Conservation (phyloP, 129 eudicot species). For the Helianthus tuberosus region DNA sequence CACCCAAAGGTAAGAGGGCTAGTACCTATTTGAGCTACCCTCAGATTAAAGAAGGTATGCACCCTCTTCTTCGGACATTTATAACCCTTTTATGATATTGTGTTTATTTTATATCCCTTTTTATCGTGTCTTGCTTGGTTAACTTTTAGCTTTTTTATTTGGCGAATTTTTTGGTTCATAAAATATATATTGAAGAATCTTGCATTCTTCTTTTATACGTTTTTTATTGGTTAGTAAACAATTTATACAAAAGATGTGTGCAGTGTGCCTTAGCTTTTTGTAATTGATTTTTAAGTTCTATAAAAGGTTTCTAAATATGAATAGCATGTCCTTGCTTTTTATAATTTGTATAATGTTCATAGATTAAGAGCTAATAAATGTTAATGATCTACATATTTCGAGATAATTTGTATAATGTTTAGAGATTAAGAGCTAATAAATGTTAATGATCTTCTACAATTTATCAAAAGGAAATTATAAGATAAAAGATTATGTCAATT, state of each 20-base stretch:
- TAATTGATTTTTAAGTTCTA: neutral
- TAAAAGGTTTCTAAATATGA: neutral
- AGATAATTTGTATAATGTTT: neutral
- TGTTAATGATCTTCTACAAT: too few species aligned
- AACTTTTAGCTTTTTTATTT: neutral
- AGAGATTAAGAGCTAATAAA: neutral
- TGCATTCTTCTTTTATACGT: neutral
- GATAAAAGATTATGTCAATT: too few species aligned
- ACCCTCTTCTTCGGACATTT: constrained; percentile 44
- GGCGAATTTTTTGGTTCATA: neutral
- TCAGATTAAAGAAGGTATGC: constrained; percentile 38
- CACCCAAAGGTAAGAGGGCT: constrained; percentile 22
- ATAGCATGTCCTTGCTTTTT: too few species aligned
- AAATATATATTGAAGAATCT: neutral
- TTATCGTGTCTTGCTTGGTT: constrained; percentile 4
- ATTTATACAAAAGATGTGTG: neutral
- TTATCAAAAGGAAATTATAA: too few species aligned
- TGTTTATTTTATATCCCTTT: constrained; percentile 30
- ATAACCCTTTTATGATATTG: constrained; percentile 28
- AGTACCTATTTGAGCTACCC: constrained; percentile 24
- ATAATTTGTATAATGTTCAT: neutral
- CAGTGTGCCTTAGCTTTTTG: neutral
- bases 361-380: too few species aligned
- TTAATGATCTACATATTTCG: too few species aligned
- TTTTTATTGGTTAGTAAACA: neutral